These are phyloP conservation scores for Linnemannia exigua DNA, from an alignment of 192 early-diverging fungal species.

Conservation along the genomic window DNA sequence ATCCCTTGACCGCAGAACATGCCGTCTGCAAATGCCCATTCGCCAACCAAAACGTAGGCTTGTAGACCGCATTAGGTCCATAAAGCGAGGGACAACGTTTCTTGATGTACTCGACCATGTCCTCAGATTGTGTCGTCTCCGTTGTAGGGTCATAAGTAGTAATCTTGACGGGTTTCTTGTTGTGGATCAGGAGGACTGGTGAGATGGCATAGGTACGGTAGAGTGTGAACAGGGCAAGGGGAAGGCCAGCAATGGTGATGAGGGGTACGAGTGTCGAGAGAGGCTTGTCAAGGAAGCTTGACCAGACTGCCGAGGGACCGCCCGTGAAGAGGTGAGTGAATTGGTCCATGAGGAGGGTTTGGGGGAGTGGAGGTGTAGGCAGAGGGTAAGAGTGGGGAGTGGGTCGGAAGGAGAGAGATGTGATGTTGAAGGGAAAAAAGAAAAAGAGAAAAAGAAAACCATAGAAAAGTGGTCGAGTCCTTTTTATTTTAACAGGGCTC, in stretches of 20 bases:
- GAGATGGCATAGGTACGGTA: constrained; percentile 26
- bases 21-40: constrained; percentile 87
- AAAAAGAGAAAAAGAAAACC: background rate
- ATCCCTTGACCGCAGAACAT: constrained; percentile 65
- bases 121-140: constrained; percentile 14
- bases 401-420: background rate
- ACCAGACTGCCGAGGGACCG: background rate
- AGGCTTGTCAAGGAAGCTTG: constrained; percentile 7
- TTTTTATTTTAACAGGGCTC: background rate
- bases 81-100: constrained; percentile 37
- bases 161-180: constrained; percentile 28
- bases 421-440: background rate
- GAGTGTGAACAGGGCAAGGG: constrained; percentile 22
- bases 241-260: constrained; percentile 3
- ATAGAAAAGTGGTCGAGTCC: background rate
- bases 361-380: background rate
- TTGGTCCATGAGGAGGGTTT: background rate
- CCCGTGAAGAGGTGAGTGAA: background rate
- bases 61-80: constrained; percentile 30
- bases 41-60: constrained; percentile 78
- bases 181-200: constrained; percentile 30
- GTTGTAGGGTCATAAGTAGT: constrained; percentile 11
- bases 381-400: background rate
- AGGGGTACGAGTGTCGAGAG: constrained; percentile 18
- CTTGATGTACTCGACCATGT: constrained; percentile 45